Evolutionary conservation across 2,329 filamentous ascomycete genomes (phyloP).

Genomic region (Colletotrichum chlorophyti): DNA sequence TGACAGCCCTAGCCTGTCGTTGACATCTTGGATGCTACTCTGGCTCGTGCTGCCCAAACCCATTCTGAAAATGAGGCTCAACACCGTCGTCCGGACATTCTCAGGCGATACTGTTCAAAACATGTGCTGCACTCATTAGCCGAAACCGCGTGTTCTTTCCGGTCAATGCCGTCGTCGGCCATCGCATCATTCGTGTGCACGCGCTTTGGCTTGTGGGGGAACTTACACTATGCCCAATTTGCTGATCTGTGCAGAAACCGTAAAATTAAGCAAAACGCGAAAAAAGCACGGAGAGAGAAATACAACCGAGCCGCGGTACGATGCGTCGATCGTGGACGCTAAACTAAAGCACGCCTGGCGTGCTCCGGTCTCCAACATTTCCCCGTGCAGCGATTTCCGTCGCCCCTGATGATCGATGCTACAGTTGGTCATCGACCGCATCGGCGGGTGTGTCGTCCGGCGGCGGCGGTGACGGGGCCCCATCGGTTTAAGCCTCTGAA

Average conservation of each 20-base stretch:
- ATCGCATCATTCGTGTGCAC: background rate
- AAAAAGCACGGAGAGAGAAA: no score
- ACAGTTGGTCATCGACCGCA: constrained; percentile 24
- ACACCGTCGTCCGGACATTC: no score
- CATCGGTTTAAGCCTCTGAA: background rate
- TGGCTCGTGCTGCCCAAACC: background rate
- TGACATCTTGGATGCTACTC: background rate
- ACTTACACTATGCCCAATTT: background rate
- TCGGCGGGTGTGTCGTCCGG: constrained; percentile 14
- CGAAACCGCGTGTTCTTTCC: constrained; percentile 4
- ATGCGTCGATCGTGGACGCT: constrained; percentile 21
- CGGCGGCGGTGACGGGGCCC: background rate
- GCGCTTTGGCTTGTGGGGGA: constrained; percentile 3
- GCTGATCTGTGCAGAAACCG: constrained; percentile 1
- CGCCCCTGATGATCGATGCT: constrained; percentile 30
- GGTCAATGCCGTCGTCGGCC: background rate
- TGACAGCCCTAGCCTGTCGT: background rate
- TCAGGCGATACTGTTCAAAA: no score
- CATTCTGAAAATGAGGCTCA: background rate
- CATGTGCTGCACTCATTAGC: no score
- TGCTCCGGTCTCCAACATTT: constrained; percentile 22
- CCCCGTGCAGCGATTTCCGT: constrained; percentile 11
- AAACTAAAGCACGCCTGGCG: constrained; percentile 22
- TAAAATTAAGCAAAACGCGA: background rate
- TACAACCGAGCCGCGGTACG: constrained; percentile 4